Evolutionary conservation across 2,329 filamentous ascomycete genomes (phyloP).

Genomic region (Monosporascus sp.): DNA sequence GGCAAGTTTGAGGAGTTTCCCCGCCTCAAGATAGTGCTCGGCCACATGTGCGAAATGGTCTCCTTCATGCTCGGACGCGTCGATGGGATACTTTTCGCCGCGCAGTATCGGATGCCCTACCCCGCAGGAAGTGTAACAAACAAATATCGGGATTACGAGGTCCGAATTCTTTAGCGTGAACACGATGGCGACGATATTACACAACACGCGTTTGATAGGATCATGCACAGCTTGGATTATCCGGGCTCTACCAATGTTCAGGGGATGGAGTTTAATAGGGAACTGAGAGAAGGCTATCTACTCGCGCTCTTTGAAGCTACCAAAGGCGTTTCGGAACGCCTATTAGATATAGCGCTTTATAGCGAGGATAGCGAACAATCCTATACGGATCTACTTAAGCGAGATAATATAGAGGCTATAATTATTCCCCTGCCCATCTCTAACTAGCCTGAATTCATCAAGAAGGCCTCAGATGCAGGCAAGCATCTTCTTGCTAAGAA

Average conservation of each 20-base stretch:
- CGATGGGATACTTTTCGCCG: not conserved
- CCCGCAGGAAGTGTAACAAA: not conserved
- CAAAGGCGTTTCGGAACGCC: too few relatives aligned
- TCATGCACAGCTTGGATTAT: not conserved
- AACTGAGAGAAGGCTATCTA: not conserved
- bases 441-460: too few relatives aligned
- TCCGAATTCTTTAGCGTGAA: not conserved
- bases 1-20: conserved; percentile 32
- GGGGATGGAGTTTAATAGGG: not conserved
- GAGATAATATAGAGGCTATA: too few relatives aligned
- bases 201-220: not conserved
- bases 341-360: too few relatives aligned
- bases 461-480: too few relatives aligned
- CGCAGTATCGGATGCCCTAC: not conserved
- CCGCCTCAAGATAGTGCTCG: conserved; percentile 32
- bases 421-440: too few relatives aligned
- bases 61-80: conserved; percentile 50
- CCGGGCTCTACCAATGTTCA: not conserved
- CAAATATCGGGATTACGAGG: not conserved
- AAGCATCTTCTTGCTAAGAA: too few relatives aligned
- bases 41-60: conserved; percentile 41
- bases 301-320: too few relatives aligned
- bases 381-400: too few relatives aligned
- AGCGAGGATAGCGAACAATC: too few relatives aligned
- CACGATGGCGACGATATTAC: not conserved